A percentile compares a stretch with the other conserved stretches of the same genome.
These are phyloP conservation scores for Trematosphaeria pertusa DNA, from an alignment of 2,329 filamentous ascomycete species.

Conservation along the genomic window DNA sequence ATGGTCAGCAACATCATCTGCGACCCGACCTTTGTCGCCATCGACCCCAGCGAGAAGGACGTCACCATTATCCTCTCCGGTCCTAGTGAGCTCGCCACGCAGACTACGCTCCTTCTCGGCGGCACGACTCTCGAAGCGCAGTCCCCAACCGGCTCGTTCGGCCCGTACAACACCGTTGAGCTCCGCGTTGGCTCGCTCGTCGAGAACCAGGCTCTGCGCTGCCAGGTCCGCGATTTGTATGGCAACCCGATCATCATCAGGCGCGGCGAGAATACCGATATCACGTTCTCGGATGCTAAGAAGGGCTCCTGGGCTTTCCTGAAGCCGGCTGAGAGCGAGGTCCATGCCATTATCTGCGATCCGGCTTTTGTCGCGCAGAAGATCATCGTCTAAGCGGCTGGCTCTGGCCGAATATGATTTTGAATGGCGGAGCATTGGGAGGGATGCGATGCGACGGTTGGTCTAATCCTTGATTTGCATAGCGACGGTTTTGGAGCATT, in stretches of 20 bases:
- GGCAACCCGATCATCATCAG: slow-evolving; percentile 8
- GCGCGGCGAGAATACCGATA: slow-evolving; percentile 14
- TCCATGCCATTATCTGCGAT: background rate
- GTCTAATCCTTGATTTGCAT: background rate
- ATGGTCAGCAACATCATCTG: slow-evolving; percentile 21
- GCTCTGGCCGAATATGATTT: too few relatives aligned
- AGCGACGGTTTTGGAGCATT: background rate
- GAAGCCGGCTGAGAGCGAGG: background rate
- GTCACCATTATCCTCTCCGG: background rate
- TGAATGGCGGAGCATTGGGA: too few relatives aligned
- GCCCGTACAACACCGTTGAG: slow-evolving; percentile 13
- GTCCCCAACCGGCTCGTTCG: background rate
- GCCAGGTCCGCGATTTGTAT: slow-evolving; percentile 11
- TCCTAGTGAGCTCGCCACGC: slow-evolving; percentile 3
- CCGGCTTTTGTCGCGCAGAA: background rate
- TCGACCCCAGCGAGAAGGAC: background rate
- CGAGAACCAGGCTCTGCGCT: slow-evolving; percentile 8
- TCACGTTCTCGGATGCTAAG: slow-evolving; percentile 17
- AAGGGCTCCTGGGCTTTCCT: slow-evolving; percentile 7
- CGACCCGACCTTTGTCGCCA: slow-evolving; percentile 19
- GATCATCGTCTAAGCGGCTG: background rate
- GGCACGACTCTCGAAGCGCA: background rate
- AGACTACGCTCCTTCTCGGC: slow-evolving; percentile 3
- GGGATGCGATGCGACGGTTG: too few relatives aligned
- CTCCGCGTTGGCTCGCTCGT: slow-evolving; percentile 9